Percentiles rank a stretch among this genome's conserved stretches.
These are phyloP conservation scores for Isoetes taiwanensis DNA, from an alignment of 75 land plant genomes.

Conservation along the genomic window DNA sequence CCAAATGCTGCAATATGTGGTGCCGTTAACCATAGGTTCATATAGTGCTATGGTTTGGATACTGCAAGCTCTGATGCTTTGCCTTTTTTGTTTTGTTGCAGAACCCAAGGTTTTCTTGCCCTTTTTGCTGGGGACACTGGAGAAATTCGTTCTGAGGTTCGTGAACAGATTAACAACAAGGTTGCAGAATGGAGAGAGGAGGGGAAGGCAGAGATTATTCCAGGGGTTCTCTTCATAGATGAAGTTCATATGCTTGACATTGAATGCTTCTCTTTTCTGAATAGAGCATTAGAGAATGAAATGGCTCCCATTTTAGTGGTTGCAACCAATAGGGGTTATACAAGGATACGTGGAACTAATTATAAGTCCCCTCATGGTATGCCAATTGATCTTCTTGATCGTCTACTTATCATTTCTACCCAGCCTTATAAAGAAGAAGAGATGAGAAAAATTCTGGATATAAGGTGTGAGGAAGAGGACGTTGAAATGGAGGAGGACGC, in stretches of 20 bases:
- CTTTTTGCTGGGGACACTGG: constrained; percentile 24
- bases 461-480: constrained; percentile 27
- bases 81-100: background rate
- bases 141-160: constrained; percentile 22
- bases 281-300: constrained; percentile 19
- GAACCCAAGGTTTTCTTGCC: constrained; percentile 21
- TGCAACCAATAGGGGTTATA: constrained; percentile 21
- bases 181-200: constrained; percentile 26
- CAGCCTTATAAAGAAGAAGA: constrained; percentile 24
- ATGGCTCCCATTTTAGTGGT: constrained; percentile 27
- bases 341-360: constrained; percentile 19
- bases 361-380: constrained; percentile 13
- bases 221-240: constrained; percentile 24
- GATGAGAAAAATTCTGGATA: constrained; percentile 22
- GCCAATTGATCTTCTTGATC: constrained; percentile 22
- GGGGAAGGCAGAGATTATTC: constrained; percentile 23
- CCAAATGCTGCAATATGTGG: too few species aligned
- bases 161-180: constrained; percentile 22
- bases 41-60: too few species aligned
- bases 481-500: constrained; percentile 29
- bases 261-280: constrained; percentile 21
- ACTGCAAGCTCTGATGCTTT: too few species aligned
- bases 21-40: too few species aligned
- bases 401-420: constrained; percentile 16
- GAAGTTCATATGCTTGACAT: constrained; percentile 30